These are phyloP conservation scores for Penicillium roqueforti DNA, from an alignment of 495 filamentous ascomycete genomes.

Conservation along the genomic window DNA sequence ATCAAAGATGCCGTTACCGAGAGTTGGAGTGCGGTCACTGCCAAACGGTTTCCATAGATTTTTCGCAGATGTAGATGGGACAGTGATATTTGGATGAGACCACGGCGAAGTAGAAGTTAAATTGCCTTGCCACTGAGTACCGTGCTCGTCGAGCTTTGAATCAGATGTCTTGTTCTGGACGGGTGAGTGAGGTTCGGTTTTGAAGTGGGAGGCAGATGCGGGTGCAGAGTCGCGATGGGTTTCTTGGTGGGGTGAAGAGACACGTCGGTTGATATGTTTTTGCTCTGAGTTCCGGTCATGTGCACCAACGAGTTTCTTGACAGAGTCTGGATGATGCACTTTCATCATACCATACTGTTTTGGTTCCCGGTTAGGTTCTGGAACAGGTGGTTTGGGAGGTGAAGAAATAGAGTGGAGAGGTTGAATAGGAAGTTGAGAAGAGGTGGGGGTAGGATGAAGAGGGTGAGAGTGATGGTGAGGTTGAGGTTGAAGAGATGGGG, in stretches of 20 bases:
- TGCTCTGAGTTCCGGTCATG: conserved; percentile 35
- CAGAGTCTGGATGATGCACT: conserved; percentile 49
- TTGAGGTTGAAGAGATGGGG: conserved; percentile 19
- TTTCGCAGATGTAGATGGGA: conserved; percentile 40
- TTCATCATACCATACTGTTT: conserved; percentile 60
- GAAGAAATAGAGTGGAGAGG: conserved; percentile 31
- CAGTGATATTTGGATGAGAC: conserved; percentile 35
- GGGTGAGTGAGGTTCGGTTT: conserved; percentile 19
- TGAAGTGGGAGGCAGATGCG: conserved; percentile 27
- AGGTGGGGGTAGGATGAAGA: conserved; percentile 3
- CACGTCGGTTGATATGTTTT: conserved; percentile 33
- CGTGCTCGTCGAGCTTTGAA: conserved; percentile 33
- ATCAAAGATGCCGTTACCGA: conserved; percentile 79
- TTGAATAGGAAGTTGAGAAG: conserved; percentile 11
- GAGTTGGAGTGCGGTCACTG: conserved; percentile 60
- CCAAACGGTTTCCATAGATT: conserved; percentile 75
- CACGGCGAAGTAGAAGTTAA: conserved; percentile 37
- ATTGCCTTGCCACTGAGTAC: conserved; percentile 36
- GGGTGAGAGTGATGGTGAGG: neutral
- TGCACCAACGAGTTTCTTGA: conserved; percentile 39
- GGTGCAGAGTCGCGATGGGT: conserved; percentile 26
- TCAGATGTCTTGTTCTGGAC: conserved; percentile 19
- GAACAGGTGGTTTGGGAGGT: conserved; percentile 50
- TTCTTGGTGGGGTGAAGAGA: conserved; percentile 35
- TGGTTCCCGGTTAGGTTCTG: conserved; percentile 48